Evolutionary conservation across 768 basidiomycete species (phyloP).

Genomic region (Lanmaoa pseudosensibilis): DNA sequence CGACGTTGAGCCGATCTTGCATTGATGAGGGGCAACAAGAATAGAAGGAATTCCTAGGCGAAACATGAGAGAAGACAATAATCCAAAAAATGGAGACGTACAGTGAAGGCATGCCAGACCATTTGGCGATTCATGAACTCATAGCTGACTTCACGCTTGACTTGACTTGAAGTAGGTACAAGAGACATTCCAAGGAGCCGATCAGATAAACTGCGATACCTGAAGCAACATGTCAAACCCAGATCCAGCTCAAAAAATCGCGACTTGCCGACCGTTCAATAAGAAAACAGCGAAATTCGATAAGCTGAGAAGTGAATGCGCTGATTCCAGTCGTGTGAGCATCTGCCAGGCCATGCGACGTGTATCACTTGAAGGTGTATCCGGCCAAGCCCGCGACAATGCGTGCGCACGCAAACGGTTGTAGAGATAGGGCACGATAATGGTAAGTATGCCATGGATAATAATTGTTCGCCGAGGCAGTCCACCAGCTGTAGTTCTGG

Average conservation of each 20-base stretch:
- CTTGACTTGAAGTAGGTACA: conserved; percentile 64
- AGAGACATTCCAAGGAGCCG: conserved; percentile 74
- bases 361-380: conserved; percentile 77
- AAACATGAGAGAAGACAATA: not conserved
- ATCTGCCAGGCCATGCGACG: conserved; percentile 72
- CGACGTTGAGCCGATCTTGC: conserved; percentile 62
- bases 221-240: conserved; percentile 33
- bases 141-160: conserved; percentile 87
- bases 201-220: conserved; percentile 84
- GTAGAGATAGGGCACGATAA: conserved; percentile 78
- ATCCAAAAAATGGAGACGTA: conserved; percentile 37
- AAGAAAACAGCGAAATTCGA: conserved; percentile 83
- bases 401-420: conserved; percentile 72
- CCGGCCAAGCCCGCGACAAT: conserved; percentile 86
- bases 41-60: conserved; percentile 90
- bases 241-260: not conserved
- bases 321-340: conserved; percentile 65
- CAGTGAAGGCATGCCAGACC: conserved; percentile 99
- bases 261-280: conserved; percentile 77
- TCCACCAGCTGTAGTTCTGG: conserved; percentile 51
- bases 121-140: conserved; percentile 99
- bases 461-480: conserved; percentile 61
- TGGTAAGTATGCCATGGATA: conserved; percentile 69
- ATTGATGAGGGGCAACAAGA: conserved; percentile 84
- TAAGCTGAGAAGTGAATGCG: conserved; percentile 60